These are phyloP conservation scores for Syzygium syzygioides DNA, from an alignment of 441 rosid species.

Conservation along the genomic window DNA sequence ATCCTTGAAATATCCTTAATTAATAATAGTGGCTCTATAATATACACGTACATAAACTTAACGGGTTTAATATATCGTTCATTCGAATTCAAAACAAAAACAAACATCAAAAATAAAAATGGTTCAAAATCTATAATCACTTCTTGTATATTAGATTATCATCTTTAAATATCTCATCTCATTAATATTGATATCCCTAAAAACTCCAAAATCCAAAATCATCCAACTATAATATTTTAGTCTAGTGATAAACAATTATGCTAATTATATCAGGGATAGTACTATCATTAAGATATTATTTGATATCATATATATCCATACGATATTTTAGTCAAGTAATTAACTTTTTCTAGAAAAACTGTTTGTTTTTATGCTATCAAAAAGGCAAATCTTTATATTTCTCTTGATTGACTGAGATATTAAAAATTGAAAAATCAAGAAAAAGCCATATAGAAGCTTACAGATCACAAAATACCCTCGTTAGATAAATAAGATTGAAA, in stretches of 20 bases:
- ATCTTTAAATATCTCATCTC: background rate
- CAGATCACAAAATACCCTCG: background rate
- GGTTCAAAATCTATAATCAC: background rate
- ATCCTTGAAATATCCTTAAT: background rate
- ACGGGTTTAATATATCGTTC: background rate
- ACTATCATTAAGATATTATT: background rate
- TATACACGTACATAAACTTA: background rate
- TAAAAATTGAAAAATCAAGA: background rate
- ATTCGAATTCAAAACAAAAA: background rate
- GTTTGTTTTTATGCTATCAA: background rate
- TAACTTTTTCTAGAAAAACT: background rate
- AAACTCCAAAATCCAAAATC: background rate
- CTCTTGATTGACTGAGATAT: background rate
- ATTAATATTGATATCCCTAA: background rate
- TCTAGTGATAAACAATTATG: background rate
- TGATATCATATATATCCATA: background rate
- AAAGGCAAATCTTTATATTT: background rate
- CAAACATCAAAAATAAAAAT: background rate
- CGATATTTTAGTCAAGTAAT: background rate
- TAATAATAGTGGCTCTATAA: background rate
- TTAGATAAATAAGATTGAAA: background rate
- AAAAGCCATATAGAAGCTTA: background rate
- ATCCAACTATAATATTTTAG: background rate
- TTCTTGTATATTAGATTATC: background rate
- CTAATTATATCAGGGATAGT: background rate